Conservation (phyloP, 176 grass and related monocot genomes). For the Musa itinerans region DNA sequence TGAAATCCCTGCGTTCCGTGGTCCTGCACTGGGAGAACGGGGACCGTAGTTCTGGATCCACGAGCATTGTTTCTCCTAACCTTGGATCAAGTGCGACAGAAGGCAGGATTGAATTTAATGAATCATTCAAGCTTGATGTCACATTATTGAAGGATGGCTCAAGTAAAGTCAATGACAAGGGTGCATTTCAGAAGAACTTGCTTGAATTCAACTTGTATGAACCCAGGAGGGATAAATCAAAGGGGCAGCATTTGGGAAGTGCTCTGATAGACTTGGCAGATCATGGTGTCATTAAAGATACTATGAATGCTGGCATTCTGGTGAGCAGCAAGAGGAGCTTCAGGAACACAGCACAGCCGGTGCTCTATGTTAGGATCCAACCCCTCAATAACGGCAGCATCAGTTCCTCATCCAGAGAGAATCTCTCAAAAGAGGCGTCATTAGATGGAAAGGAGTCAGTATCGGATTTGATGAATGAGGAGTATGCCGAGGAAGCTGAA, state of each 20-base stretch:
- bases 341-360: constrained; percentile 50
- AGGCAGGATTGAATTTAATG: constrained; percentile 81
- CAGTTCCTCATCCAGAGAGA: constrained; percentile 37
- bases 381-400: constrained; percentile 43
- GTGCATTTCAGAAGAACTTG: constrained; percentile 75
- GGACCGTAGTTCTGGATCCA: constrained; percentile 53
- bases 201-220: constrained; percentile 91
- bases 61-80: constrained; percentile 40
- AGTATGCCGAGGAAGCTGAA: constrained; percentile 64
- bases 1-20: constrained; percentile 66
- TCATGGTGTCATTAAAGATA: constrained; percentile 65
- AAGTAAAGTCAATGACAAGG: constrained; percentile 36
- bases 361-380: constrained; percentile 70
- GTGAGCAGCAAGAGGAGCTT: constrained; percentile 71
- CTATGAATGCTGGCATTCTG: constrained; percentile 45
- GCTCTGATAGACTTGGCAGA: constrained; percentile 72
- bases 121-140: constrained; percentile 69
- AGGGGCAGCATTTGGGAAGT: constrained; percentile 79
- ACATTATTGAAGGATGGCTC: constrained; percentile 67
- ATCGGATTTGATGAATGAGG: constrained; percentile 49
- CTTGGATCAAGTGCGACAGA: constrained; percentile 33
- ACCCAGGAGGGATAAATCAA: constrained; percentile 72
- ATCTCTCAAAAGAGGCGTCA: constrained; percentile 49
- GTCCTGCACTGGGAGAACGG: constrained; percentile 88
- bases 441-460: constrained; percentile 54